phyloP scores from a whole-genome alignment of 768 basidiomycete species.

The Phaffia tasmanica region DNA sequence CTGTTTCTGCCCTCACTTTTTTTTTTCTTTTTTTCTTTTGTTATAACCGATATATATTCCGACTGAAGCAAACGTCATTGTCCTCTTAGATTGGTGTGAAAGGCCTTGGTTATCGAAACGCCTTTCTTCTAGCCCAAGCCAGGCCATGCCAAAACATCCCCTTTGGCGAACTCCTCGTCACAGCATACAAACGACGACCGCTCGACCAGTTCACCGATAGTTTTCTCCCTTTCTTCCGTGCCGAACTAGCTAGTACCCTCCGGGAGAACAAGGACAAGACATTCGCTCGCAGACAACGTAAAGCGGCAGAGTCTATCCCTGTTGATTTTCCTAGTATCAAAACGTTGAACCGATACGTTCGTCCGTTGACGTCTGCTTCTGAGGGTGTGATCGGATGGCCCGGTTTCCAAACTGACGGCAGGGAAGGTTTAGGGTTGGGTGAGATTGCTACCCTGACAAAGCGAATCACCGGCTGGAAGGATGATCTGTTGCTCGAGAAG shows the following conservation, averaged over 20 bases:
- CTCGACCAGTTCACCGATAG: constrained; percentile 1
- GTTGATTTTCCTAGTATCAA: constrained; percentile 3
- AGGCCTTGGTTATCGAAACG: not conserved
- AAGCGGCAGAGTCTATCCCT: not conserved
- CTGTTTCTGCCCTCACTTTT: not conserved
- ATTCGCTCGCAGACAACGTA: not conserved
- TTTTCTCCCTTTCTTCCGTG: constrained; percentile 5
- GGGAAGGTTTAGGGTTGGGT: not conserved
- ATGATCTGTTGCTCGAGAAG: constrained; percentile 12
- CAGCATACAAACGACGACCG: not conserved
- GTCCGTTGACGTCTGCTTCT: not conserved
- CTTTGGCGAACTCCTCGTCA: constrained; percentile 8
- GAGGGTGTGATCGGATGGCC: not conserved
- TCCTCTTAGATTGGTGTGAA: constrained; percentile 1
- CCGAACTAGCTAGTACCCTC: not conserved
- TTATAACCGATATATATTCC: too few relatives aligned
- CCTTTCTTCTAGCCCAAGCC: too few relatives aligned
- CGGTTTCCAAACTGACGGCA: not conserved
- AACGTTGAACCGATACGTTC: not conserved
- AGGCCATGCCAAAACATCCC: too few relatives aligned
- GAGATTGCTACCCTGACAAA: not conserved
- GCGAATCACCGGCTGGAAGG: constrained; percentile 3
- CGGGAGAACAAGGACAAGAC: too few relatives aligned
- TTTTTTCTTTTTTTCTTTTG: not conserved
- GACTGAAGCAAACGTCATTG: not conserved